Percentiles rank a stretch among this genome's conserved stretches.
phyloP scores from a whole-genome alignment of 177 flowering plant species.

The Tripterygium wilfordii region DNA sequence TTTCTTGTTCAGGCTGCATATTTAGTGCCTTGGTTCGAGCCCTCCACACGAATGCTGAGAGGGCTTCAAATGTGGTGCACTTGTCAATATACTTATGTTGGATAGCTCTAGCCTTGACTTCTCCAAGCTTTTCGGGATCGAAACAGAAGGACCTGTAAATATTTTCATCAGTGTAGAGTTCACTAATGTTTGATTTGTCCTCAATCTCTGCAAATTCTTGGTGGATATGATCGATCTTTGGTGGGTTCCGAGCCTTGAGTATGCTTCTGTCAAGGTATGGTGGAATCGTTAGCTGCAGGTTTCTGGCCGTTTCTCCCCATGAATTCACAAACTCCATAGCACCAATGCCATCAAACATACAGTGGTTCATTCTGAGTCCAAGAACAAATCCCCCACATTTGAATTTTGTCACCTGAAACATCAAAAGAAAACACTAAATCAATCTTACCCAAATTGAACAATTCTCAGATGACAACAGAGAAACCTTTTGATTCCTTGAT shows the following conservation, averaged over 20 bases:
- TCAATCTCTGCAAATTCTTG: conserved; percentile 55
- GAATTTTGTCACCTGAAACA: conserved; percentile 46
- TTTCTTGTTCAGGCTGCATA: conserved; percentile 28
- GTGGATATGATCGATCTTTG: conserved; percentile 38
- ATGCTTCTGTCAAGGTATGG: conserved; percentile 50
- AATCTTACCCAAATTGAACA: background rate
- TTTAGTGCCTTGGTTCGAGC: conserved; percentile 28
- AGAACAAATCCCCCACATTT: conserved; percentile 46
- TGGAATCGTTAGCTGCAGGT: conserved; percentile 33
- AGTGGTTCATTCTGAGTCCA: conserved; percentile 45
- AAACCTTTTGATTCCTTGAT: too few species aligned
- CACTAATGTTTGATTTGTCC: conserved; percentile 28
- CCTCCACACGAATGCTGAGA: conserved; percentile 44
- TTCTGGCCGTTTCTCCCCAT: conserved; percentile 66
- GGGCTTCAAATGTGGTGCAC: conserved; percentile 52
- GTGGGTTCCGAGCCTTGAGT: conserved; percentile 43
- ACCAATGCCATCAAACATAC: conserved; percentile 43
- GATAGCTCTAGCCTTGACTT: conserved; percentile 28
- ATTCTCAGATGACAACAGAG: background rate
- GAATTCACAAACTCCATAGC: conserved; percentile 39
- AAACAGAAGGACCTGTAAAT: conserved; percentile 54
- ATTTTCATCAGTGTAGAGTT: conserved; percentile 25
- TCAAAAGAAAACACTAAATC: too few species aligned
- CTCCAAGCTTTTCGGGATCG: conserved; percentile 22
- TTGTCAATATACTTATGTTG: conserved; percentile 33